Percentiles rank a stretch among this genome's conserved stretches.
phyloP scores from a whole-genome alignment of 768 basidiomycete genomes.

The Leccinum variicolor region DNA sequence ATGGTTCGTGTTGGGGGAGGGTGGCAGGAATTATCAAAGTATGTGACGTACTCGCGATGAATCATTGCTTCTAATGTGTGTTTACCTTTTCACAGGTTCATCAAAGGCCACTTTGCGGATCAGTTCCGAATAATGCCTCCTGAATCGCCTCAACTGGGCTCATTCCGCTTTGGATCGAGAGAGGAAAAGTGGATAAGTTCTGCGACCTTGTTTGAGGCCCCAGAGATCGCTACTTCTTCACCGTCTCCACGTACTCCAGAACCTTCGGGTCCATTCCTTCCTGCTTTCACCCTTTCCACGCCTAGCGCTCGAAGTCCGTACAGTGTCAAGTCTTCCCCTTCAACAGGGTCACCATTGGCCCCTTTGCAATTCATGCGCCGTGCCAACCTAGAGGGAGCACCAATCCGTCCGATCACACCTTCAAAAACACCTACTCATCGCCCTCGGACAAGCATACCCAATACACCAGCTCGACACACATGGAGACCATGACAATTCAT shows the following conservation, averaged over 20 bases:
- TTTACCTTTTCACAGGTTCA: conserved; percentile 55
- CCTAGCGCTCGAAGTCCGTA: conserved; percentile 45
- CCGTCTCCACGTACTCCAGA: conserved; percentile 64
- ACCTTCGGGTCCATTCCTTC: conserved; percentile 52
- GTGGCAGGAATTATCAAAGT: conserved; percentile 92
- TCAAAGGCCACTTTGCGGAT: conserved; percentile 82
- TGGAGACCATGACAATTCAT: conserved; percentile 58
- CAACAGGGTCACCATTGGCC: conserved; percentile 69
- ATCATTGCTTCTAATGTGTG: neutral
- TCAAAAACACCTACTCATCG: conserved; percentile 53
- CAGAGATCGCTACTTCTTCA: conserved; percentile 36
- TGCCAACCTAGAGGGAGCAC: conserved; percentile 57
- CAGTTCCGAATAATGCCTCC: conserved; percentile 66
- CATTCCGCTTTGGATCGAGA: conserved; percentile 36
- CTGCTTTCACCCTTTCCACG: conserved; percentile 61
- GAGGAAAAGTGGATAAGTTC: conserved; percentile 88
- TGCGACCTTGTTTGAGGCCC: conserved; percentile 59
- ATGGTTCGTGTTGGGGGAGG: conserved; percentile 98
- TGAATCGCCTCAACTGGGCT: conserved; percentile 53
- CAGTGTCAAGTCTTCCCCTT: conserved; percentile 50
- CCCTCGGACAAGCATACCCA: conserved; percentile 37
- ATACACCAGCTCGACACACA: conserved; percentile 49
- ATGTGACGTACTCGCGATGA: conserved; percentile 26
- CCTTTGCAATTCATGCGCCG: conserved; percentile 84
- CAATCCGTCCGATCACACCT: conserved; percentile 61